A percentile compares a stretch with the other conserved stretches of the same genome.
phyloP scores from a whole-genome alignment of 768 basidiomycete species.

The Boletus subparvulus region DNA sequence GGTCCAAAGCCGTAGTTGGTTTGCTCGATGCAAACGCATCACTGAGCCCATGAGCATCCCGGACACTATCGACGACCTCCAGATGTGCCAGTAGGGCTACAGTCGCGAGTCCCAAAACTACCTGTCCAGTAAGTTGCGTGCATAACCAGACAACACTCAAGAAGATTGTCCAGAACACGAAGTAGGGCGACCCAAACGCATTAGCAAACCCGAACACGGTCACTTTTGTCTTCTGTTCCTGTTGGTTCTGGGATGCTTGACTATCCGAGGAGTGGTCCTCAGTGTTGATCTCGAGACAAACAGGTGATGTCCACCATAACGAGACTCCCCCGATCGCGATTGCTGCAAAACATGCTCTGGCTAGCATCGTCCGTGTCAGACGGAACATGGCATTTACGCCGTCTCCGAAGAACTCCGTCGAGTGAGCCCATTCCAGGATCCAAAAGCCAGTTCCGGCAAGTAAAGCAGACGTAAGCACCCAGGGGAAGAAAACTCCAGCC shows the following conservation, averaged over 20 bases:
- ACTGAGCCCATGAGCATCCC: slow-evolving; percentile 62
- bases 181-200: slow-evolving; percentile 83
- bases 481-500: slow-evolving; percentile 60
- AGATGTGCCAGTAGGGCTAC: slow-evolving; percentile 72
- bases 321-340: slow-evolving; percentile 52
- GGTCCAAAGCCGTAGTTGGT: slow-evolving; percentile 44
- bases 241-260: slow-evolving; percentile 6
- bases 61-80: slow-evolving; percentile 77
- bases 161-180: slow-evolving; percentile 73
- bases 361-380: slow-evolving; percentile 56
- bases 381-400: slow-evolving; percentile 48
- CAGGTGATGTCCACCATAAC: slow-evolving; percentile 71
- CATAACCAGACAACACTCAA: slow-evolving; percentile 54
- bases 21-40: slow-evolving; percentile 49
- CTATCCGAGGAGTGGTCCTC: slow-evolving; percentile 13
- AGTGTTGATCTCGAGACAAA: slow-evolving; percentile 67
- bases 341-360: slow-evolving; percentile 53
- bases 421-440: slow-evolving; percentile 80
- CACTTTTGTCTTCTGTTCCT: slow-evolving; percentile 43
- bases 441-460: slow-evolving; percentile 65
- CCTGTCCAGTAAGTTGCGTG: slow-evolving; percentile 80
- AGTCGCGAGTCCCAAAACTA: slow-evolving; percentile 63
- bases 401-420: slow-evolving; percentile 44
- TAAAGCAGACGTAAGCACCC: slow-evolving; percentile 58
- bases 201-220: slow-evolving; percentile 85